phyloP scores from a whole-genome alignment of 2,329 filamentous ascomycete genomes.

The Phialophora macrospora region DNA sequence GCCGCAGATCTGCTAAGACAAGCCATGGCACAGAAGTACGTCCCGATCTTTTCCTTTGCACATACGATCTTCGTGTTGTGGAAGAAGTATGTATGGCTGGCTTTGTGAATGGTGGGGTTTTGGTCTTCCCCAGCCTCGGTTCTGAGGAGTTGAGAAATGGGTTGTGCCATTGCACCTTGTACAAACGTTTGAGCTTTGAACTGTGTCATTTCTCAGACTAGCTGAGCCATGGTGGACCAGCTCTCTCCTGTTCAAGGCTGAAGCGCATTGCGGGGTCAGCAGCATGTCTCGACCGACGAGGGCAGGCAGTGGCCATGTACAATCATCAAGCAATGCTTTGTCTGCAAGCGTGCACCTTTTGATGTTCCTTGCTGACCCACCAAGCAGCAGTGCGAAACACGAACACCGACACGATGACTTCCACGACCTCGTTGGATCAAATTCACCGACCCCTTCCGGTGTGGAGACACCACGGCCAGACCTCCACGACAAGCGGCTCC shows the following conservation, averaged over 20 bases:
- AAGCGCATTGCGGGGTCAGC: not conserved
- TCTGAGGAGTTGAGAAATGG: constrained; percentile 10
- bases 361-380: constrained; percentile 27
- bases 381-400: constrained; percentile 38
- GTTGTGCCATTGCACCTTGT: not conserved
- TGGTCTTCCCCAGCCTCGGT: constrained; percentile 18
- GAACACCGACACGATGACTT: constrained; percentile 45
- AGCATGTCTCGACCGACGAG: constrained; percentile 12
- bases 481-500: constrained; percentile 89
- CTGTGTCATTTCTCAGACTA: not conserved
- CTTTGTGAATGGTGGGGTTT: constrained; percentile 13
- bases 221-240: constrained; percentile 1
- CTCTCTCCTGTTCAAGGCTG: not conserved
- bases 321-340: constrained; percentile 16
- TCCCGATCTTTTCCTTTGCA: constrained; percentile 38
- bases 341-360: constrained; percentile 12
- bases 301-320: constrained; percentile 12
- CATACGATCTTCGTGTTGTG: constrained; percentile 23
- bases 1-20: constrained; percentile 64
- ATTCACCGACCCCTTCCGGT: constrained; percentile 84
- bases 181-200: constrained; percentile 10
- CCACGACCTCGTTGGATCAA: constrained; percentile 64
- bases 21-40: constrained; percentile 64
- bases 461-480: constrained; percentile 93
- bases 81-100: constrained; percentile 16